Percentiles rank a stretch among this genome's conserved stretches.
These are phyloP conservation scores for Dentipellis sp. DNA, from an alignment of 768 basidiomycete genomes.

Conservation along the genomic window DNA sequence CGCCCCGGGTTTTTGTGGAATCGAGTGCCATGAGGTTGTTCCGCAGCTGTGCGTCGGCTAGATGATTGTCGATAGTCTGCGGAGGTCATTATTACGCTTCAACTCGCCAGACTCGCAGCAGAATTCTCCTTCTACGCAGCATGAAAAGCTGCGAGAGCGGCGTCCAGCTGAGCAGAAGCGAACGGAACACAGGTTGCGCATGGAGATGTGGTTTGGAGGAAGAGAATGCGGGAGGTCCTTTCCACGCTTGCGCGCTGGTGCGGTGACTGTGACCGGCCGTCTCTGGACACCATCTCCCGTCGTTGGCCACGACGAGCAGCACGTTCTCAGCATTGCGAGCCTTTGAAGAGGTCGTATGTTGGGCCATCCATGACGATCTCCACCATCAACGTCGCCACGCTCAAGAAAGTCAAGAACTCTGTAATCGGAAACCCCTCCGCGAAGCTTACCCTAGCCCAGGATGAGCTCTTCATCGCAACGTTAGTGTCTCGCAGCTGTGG, in stretches of 20 bases:
- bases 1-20: too few relatives aligned
- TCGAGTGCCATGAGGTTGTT: too few relatives aligned
- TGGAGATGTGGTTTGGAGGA: not conserved
- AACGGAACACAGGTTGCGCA: not conserved
- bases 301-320: too few relatives aligned
- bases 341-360: not conserved
- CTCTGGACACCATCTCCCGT: not conserved
- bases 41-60: too few relatives aligned
- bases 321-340: not conserved
- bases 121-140: too few relatives aligned
- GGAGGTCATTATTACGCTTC: too few relatives aligned
- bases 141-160: too few relatives aligned
- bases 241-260: not conserved
- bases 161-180: too few relatives aligned
- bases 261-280: not conserved
- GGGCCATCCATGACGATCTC: constrained; percentile 20
- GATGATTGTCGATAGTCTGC: too few relatives aligned
- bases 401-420: constrained; percentile 65
- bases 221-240: not conserved
- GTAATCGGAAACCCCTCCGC: constrained; percentile 77
- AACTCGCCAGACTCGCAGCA: too few relatives aligned
- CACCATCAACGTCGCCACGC: constrained; percentile 24
- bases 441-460: constrained; percentile 48
- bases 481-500: constrained; percentile 21
- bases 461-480: constrained; percentile 47